Base-by-base conservation (phyloP, 768 basidiomycete genomes). In the Cystoderma amianthinum region DNA sequence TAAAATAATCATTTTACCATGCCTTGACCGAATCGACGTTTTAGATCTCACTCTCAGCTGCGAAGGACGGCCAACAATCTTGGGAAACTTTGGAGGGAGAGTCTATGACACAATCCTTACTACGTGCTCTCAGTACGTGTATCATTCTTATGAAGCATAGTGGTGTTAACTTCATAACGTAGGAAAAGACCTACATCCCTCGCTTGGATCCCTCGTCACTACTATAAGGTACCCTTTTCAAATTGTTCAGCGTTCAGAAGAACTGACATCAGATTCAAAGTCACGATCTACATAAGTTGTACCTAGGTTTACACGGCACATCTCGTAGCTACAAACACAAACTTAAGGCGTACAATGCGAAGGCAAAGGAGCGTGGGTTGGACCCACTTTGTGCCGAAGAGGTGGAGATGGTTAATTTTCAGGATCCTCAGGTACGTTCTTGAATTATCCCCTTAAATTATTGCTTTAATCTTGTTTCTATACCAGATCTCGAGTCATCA, bases 381-480 rank as follows among this genome's bases (percentile, higher is more conserved):
- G 25, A 28, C 25, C 25, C 25, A 7, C 25, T 7, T 7, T 28
- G 25, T 28, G 17, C 49, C 2, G 40, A 36, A 2, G 21, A 25
- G 11, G 51, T 57, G 4, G 62, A 63, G 44, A 60, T 63, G 60
- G 51, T 64, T 41, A 64, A 65, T 39, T 68, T 66, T 44, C 65
- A 67, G 44, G 59, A 68, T 44, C 63, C 63, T 0, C 60, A 67
- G 48, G 58, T 61, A 32, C n/a, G 46, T 28, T 7, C 25, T 7
- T 7, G 7, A 28, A 28, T 28, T 7, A 7, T 28, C 25, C 25
- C 25, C 7, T 7, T 28, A 28, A 28, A 28, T 28, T n/a, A n/a
- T n/a, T n/a, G 25, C 25, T 28, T 28, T 28, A n/a, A 7, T 28
- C 25, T 7, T n/a, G 25, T 28, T 28, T n/a, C 25, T 7, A 28